These are phyloP conservation scores for Houttuynia cordata DNA, from an alignment of 164 flowering plant genomes.

Conservation along the genomic window DNA sequence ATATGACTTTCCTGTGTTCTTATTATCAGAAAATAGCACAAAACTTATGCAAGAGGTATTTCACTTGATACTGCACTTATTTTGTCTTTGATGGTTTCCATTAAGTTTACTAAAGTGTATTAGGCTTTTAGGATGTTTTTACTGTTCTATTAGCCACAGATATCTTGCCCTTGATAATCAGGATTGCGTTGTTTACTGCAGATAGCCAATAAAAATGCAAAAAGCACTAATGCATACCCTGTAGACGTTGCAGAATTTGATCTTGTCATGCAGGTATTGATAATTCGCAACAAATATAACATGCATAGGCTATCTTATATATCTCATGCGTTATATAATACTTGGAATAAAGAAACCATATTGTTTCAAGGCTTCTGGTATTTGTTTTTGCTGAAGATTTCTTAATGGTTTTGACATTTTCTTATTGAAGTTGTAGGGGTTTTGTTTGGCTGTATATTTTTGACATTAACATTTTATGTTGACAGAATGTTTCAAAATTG, in stretches of 20 bases:
- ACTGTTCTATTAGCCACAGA: neutral
- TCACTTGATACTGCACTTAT: neutral
- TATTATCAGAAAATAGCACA: conserved; percentile 51
- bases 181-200: conserved; percentile 17
- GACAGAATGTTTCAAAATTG: neutral
- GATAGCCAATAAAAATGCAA: conserved; percentile 48
- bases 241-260: conserved; percentile 72
- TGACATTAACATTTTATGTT: neutral
- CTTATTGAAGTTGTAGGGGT: neutral
- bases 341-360: no score
- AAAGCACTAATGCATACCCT: conserved; percentile 24
- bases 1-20: conserved; percentile 77
- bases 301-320: no score
- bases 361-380: no score
- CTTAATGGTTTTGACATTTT: no score
- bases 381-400: no score
- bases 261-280: conserved; percentile 80
- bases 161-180: neutral
- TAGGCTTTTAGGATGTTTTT: neutral
- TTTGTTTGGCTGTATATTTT: neutral
- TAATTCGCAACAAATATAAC: neutral
- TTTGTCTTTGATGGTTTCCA: neutral
- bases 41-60: conserved; percentile 45
- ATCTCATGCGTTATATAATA: neutral
- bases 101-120: neutral